Evolutionary conservation across 805 yeast genomes (phyloP), one percentile per base, ranked within the genome.

Genomic region (Candida endomychidarum): DNA sequence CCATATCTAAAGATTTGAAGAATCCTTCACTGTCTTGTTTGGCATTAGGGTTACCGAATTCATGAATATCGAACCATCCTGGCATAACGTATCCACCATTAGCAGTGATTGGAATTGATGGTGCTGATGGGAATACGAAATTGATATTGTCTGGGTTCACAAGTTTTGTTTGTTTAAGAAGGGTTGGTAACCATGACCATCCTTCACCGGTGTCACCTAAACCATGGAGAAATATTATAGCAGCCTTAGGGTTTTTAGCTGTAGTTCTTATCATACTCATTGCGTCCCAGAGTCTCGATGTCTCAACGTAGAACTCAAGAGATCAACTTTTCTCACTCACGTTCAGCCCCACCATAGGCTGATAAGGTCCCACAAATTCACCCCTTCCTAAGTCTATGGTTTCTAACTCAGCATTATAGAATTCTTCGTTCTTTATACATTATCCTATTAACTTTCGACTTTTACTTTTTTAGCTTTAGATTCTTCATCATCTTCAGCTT

Each of bases 101-200:
- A 39, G 72, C 77, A 1, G 89, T 75, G 38, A 90, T 74, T 8
- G 88, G 88, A 26, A 75, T 70, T 1, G 53, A 53, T 5, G 96
- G 96, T 0, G 99, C 97, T 56, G 83, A 81, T 4, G 99, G 99
- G 52, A 93, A 86, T n/a, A 90, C 74, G 52, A 84, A 89, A 50
- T 81, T 82, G 48, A 65, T 61, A 15, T 57, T 45, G 3, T 63
- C 65, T 75, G 73, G 50, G 74, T 79, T 49, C 74, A 82, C 14
- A 58, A 73, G 15, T 37, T 54, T 61, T 2, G 63, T 43, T 42
- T 61, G 65, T 16, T 71, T 72, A 18, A 86, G 73, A 39, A 78
- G 64, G 27, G 81, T 83, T 3, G 93, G 86, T 28, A 91, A 64
- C 69, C 86, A 87, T 32, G 77, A 70, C 96, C 96, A 91, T 1